Conservation (phyloP, 2,329 filamentous ascomycete genomes). For the Eutypa lata region DNA sequence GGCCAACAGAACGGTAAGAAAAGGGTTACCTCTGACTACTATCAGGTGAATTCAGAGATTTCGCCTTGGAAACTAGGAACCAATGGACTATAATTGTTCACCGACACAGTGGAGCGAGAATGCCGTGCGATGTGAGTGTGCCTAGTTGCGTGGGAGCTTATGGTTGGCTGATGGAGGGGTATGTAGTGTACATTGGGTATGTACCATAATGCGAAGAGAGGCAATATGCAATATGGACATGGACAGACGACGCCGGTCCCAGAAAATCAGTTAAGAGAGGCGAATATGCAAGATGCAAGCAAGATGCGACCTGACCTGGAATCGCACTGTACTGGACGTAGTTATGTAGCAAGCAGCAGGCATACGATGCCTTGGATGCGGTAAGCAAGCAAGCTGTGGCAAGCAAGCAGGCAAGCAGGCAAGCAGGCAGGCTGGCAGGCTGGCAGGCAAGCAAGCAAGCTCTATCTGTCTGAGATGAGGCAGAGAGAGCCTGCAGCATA, state of each 20-base stretch:
- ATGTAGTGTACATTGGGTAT: neutral
- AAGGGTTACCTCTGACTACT: neutral
- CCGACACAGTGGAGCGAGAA: conserved; percentile 27
- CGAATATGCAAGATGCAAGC: too few relatives aligned
- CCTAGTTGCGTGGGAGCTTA: conserved; percentile 23
- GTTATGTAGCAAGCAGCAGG: too few relatives aligned
- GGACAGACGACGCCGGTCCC: neutral
- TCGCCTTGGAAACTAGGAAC: conserved; percentile 16
- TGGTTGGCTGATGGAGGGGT: conserved; percentile 20
- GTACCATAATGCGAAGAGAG: neutral
- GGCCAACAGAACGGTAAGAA: neutral
- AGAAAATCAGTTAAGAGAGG: too few relatives aligned
- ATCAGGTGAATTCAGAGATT: conserved; percentile 4
- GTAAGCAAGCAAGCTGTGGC: too few relatives aligned
- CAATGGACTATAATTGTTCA: conserved; percentile 19
- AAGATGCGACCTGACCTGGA: too few relatives aligned
- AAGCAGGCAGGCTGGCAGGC: too few relatives aligned
- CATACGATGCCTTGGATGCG: too few relatives aligned
- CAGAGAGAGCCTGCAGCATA: neutral
- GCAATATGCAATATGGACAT: neutral
- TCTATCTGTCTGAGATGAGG: too few relatives aligned
- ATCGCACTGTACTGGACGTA: too few relatives aligned
- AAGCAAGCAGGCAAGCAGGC: too few relatives aligned
- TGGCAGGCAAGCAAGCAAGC: too few relatives aligned
- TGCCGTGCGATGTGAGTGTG: conserved; percentile 21